Conservation (phyloP, 257 asterid species). For the Coffea eugenioides region DNA sequence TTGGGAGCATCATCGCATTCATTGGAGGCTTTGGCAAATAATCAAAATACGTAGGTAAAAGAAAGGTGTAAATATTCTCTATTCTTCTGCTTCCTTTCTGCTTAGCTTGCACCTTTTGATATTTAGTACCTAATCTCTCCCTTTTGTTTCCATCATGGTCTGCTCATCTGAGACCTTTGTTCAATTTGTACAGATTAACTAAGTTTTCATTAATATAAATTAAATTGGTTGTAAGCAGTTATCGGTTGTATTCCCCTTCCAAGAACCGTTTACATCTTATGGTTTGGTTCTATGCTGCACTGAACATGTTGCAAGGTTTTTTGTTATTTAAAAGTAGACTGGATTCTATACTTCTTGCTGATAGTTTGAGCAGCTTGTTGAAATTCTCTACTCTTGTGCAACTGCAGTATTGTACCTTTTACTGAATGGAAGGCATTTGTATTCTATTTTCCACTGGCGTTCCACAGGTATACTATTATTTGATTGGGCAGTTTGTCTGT, state of each 20-base stretch:
- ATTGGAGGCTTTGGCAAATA: slow-evolving; percentile 70
- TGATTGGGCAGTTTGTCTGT: neutral
- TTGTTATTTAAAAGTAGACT: neutral
- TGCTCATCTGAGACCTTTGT: slow-evolving; percentile 25
- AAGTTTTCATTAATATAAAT: slow-evolving; percentile 38
- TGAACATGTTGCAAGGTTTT: neutral
- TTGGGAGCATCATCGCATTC: slow-evolving; percentile 30
- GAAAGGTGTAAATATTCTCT: slow-evolving; percentile 63
- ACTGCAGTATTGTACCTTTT: neutral
- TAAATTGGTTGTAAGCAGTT: slow-evolving; percentile 22
- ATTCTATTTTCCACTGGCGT: neutral
- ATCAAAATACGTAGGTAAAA: slow-evolving; percentile 59
- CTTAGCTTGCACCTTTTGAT: slow-evolving; percentile 25
- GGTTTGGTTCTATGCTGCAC: neutral
- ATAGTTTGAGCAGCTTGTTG: neutral
- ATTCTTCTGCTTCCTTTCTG: slow-evolving; percentile 20
- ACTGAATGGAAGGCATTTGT: neutral
- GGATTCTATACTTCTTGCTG: neutral
- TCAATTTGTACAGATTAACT: slow-evolving; percentile 59
- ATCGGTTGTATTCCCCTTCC: neutral
- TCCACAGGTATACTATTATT: neutral
- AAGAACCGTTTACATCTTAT: neutral
- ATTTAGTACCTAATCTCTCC: slow-evolving; percentile 1
- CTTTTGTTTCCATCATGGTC: neutral
- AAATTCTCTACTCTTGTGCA: neutral